A percentile compares a stretch with the other conserved stretches of the same genome.
phyloP scores from a whole-genome alignment of 2,329 filamentous ascomycete species.

The Endothia cerciana region DNA sequence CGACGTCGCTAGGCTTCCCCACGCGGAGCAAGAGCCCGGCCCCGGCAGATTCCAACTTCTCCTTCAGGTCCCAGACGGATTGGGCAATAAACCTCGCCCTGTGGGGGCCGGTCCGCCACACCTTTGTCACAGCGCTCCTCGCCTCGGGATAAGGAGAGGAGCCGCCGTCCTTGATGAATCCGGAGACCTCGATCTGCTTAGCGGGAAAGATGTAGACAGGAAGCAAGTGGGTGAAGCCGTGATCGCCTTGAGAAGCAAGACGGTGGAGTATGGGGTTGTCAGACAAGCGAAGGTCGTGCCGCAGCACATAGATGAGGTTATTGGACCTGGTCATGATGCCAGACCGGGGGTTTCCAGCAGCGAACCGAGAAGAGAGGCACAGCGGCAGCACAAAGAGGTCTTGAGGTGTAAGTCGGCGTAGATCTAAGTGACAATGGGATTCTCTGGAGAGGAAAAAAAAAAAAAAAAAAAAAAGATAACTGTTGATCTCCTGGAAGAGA shows the following conservation, averaged over 20 bases:
- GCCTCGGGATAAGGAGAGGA: slow-evolving; percentile 71
- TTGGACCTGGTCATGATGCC: slow-evolving; percentile 42
- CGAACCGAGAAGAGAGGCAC: background rate
- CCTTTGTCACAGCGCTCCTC: slow-evolving; percentile 64
- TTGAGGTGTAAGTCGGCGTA: background rate
- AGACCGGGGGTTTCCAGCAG: background rate
- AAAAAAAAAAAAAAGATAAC: too few relatives aligned
- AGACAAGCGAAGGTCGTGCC: slow-evolving; percentile 71
- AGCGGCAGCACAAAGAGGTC: background rate
- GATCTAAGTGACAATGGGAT: background rate
- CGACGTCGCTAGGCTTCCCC: slow-evolving; percentile 62
- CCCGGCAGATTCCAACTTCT: slow-evolving; percentile 58
- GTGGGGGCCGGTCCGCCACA: slow-evolving; percentile 76
- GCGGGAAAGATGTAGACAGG: slow-evolving; percentile 72
- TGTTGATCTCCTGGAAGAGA: background rate
- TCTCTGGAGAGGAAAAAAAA: too few relatives aligned
- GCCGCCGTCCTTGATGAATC: slow-evolving; percentile 62
- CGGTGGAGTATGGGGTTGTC: slow-evolving; percentile 76
- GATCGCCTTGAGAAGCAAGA: slow-evolving; percentile 51
- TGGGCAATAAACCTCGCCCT: slow-evolving; percentile 74
- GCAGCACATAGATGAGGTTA: slow-evolving; percentile 71
- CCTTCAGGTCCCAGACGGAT: slow-evolving; percentile 73
- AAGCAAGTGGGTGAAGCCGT: slow-evolving; percentile 69
- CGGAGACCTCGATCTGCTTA: slow-evolving; percentile 74
- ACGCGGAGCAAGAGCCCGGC: slow-evolving; percentile 68